Evolutionary conservation across 306 rosid species (phyloP), one percentile per base, ranked within the genome.

Genomic region (Pterocarpus macrocarpus): DNA sequence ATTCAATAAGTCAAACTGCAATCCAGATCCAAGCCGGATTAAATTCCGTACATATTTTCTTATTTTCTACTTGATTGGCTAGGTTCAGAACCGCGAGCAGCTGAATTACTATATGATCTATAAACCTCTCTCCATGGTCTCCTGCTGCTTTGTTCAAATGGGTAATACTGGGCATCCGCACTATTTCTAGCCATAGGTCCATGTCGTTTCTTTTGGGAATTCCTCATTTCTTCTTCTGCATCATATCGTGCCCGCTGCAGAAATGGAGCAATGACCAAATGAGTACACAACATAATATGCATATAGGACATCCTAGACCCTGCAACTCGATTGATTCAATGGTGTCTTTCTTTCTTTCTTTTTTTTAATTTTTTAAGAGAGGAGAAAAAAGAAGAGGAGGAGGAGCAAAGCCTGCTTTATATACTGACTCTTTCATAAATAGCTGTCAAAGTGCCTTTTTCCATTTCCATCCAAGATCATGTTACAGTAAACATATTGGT

Each of bases 151-250:
- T 86, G 91, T 55, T 91, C 99, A 82, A 71, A 90, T 35, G 94
- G 92, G 80, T 74, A 75, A 76, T 73, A 78, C 77, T 91, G 95
- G 72, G 75, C 62, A 53, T 95, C 97, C 16, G 83, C 66, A 52
- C 86, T 89, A 79, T 85, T 78, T 87, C 92, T 93, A 34, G 90
- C 81, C 28, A 89, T 73, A 67, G 85, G 86, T 82, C 89, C 99
- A 70, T 76, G 76, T 49, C 91, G 89, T 82, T 86, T 92, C 96
- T 84, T 95, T 71, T 80, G 94, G 53, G 88, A 86, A 81, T 85
- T 91, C 79, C 98, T 92, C 91, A 87, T 82, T 86, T 93, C 97
- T 86, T 93, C 99, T 83, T 95, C 99, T 8, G 89, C 91, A 61
- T 93, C 97, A 58, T 95, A 95, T 69, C 87, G 92, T 32, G 92